phyloP scores from a whole-genome alignment of 441 rosid genomes.

The Erodium trifolium region DNA sequence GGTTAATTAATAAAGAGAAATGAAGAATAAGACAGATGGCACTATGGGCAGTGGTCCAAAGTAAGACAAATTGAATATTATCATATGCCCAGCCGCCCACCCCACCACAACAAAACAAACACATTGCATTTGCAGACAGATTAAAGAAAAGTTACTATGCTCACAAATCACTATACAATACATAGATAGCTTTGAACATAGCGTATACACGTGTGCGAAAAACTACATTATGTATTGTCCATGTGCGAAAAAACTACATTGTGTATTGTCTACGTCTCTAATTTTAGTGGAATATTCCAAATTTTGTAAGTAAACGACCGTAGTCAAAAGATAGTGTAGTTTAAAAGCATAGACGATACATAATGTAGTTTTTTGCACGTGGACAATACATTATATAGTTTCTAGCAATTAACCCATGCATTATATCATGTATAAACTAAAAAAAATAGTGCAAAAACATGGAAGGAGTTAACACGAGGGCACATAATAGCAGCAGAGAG shows the following conservation, averaged over 20 bases:
- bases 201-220: no score
- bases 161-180: not conserved
- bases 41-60: conserved; percentile 4
- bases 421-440: not conserved
- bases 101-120: not conserved
- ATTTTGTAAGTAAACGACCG: no score
- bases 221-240: no score
- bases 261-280: no score
- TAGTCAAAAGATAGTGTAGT: no score
- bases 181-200: not conserved
- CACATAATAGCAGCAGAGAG: not conserved
- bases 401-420: no score
- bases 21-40: conserved; percentile 1
- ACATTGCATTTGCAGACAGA: not conserved
- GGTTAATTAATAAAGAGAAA: not conserved
- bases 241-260: no score
- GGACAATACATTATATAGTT: no score
- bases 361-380: no score
- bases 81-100: no score
- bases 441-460: not conserved
- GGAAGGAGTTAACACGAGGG: not conserved
- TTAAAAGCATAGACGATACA: no score
- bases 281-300: no score
- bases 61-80: conserved; percentile 6
- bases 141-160: not conserved